Conservation (phyloP, 140 eudicot genomes). For the Senecio squalidus region DNA sequence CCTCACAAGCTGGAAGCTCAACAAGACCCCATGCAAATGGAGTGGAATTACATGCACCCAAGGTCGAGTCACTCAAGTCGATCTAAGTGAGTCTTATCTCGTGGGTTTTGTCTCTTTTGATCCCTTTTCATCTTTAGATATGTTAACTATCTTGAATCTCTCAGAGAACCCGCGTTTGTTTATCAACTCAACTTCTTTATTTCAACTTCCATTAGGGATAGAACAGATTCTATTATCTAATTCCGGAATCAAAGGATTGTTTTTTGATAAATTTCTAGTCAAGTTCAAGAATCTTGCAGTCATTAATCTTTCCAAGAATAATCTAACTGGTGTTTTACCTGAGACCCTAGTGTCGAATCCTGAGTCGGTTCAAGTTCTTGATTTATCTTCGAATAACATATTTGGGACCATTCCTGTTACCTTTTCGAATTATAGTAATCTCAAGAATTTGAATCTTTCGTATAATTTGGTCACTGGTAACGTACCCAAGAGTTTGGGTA, state of each 20-base stretch:
- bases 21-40: slow-evolving; percentile 63
- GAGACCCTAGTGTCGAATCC: slow-evolving; percentile 36
- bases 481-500: slow-evolving; percentile 49
- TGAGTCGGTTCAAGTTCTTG: slow-evolving; percentile 56
- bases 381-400: slow-evolving; percentile 56
- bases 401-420: slow-evolving; percentile 44
- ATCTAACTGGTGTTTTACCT: slow-evolving; percentile 59
- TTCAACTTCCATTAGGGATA: slow-evolving; percentile 59
- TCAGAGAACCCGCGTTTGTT: slow-evolving; percentile 51
- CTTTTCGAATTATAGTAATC: slow-evolving; percentile 57
- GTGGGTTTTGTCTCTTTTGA: slow-evolving; percentile 45
- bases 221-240: slow-evolving; percentile 55
- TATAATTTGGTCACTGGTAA: slow-evolving; percentile 55
- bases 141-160: slow-evolving; percentile 54
- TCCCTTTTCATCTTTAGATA: slow-evolving; percentile 62
- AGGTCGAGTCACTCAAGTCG: slow-evolving; percentile 58
- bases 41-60: slow-evolving; percentile 58
- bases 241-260: slow-evolving; percentile 50
- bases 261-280: slow-evolving; percentile 38
- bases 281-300: slow-evolving; percentile 51
- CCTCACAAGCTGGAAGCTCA: slow-evolving; percentile 54
- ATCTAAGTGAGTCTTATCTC: slow-evolving; percentile 53
- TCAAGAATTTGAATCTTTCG: slow-evolving; percentile 54
- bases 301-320: slow-evolving; percentile 63
- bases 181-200: slow-evolving; percentile 56